phyloP scores from a whole-genome alignment of 495 filamentous ascomycete species.

The Lasiosphaeriaceae sp. region DNA sequence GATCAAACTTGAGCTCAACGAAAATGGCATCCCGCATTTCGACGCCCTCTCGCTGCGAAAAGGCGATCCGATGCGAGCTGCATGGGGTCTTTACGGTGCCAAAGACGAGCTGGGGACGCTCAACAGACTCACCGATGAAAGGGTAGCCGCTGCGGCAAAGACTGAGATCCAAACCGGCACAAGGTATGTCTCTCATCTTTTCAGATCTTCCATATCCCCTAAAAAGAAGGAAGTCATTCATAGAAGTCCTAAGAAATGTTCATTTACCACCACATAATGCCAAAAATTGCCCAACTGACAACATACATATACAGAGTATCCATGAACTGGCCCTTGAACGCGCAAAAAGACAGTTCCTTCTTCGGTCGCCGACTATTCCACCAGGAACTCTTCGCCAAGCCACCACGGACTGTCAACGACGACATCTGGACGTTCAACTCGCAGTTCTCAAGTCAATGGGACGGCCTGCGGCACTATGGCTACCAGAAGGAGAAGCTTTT shows the following conservation, averaged over 20 bases:
- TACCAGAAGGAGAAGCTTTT: slow-evolving; percentile 51
- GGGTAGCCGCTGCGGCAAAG: slow-evolving; percentile 40
- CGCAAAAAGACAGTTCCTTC: slow-evolving; percentile 33
- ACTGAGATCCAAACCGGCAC: slow-evolving; percentile 50
- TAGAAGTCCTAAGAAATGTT: too few relatives aligned
- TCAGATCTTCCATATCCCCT: too few relatives aligned
- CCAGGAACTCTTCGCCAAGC: slow-evolving; percentile 36
- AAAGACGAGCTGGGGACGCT: slow-evolving; percentile 46
- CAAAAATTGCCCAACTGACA: not conserved
- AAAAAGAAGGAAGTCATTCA: not conserved
- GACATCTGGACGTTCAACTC: slow-evolving; percentile 60
- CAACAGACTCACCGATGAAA: slow-evolving; percentile 42
- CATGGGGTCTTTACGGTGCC: slow-evolving; percentile 49
- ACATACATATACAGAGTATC: slow-evolving; percentile 29
- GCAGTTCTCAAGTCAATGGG: slow-evolving; percentile 47
- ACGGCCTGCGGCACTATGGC: slow-evolving; percentile 43
- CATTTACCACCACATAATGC: not conserved
- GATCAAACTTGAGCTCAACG: too few relatives aligned
- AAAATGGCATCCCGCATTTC: slow-evolving; percentile 40
- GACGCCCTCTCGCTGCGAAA: slow-evolving; percentile 40
- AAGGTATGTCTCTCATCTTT: slow-evolving; percentile 17
- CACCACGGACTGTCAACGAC: slow-evolving; percentile 48
- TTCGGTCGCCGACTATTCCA: slow-evolving; percentile 38
- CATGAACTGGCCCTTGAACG: slow-evolving; percentile 43
- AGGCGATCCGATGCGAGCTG: slow-evolving; percentile 38